Base-by-base conservation (phyloP, 768 basidiomycete genomes). In the Rhodotorula kratochvilovae region DNA sequence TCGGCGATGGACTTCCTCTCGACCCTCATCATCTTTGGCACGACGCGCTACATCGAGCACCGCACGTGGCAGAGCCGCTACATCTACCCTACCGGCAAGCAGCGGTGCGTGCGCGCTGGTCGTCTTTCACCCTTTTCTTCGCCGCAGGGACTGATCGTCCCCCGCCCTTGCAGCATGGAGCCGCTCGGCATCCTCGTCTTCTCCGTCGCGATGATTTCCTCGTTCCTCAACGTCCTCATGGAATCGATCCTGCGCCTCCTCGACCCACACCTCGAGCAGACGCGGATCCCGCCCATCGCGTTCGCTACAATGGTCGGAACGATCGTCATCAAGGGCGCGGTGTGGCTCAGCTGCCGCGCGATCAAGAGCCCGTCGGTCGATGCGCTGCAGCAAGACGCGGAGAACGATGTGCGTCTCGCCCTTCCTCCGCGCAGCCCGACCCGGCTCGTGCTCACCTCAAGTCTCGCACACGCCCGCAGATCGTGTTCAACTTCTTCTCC, bases 381-480 rank as follows among this genome's bases (percentile, higher is more conserved):
- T 71, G 82, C 82, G 23, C 70, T 83, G 21, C 80, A 81, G 25
- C 82, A 83, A 65, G 82, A 83, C 63, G 82, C 82, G 6, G 80
- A 82, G 74, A 82, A 82, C 66, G 82, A 83, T 66, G 79, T 78
- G 36, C 45, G 74, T 54, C 12, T 7, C 5, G 35, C 51, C n/a
- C n/a, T n/a, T n/a, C n/a, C n/a, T n/a, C n/a, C n/a, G n/a, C n/a
- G n/a, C n/a, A n/a, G n/a, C n/a, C n/a, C n/a, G n/a, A n/a, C n/a
- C n/a, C n/a, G n/a, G n/a, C n/a, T 29, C 31, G 57, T 46, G 59
- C 8, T 19, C 54, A 3, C 27, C 50, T 16, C 45, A 4, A 12
- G 8, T 35, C 33, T 2, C 16, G 21, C 15, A 33, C 27, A 0
- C 46, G 17, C 5, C 0, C 25, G 53, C 60, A 70, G 69, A 68